Conservation (phyloP, 768 basidiomycete species). For the Boletus pseudo-olivaceus region DNA sequence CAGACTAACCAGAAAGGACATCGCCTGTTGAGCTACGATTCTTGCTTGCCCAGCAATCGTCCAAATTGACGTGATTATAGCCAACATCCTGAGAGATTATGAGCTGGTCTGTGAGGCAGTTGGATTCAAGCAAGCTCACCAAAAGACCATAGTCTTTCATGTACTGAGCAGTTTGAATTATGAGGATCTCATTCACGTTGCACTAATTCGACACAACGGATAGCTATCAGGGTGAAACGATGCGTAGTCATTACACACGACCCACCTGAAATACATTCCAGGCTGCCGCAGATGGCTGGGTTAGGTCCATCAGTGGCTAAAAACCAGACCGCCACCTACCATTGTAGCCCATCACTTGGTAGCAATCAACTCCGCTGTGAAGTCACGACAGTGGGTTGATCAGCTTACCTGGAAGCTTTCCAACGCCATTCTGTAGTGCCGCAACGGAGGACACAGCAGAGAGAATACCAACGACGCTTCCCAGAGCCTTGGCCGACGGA, state of each 20-base stretch:
- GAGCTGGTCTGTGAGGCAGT: neutral
- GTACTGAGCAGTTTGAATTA: conserved; percentile 47
- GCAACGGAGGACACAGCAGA: conserved; percentile 6
- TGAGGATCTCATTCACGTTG: conserved; percentile 50
- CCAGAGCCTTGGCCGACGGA: conserved; percentile 4
- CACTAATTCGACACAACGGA: conserved; percentile 37
- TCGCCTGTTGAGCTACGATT: conserved; percentile 48
- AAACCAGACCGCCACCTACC: conserved; percentile 13
- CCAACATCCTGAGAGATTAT: conserved; percentile 44
- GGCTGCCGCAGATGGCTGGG: conserved; percentile 33
- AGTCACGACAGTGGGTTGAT: neutral
- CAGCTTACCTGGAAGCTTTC: conserved; percentile 30
- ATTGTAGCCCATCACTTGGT: conserved; percentile 32
- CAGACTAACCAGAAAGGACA: conserved; percentile 48
- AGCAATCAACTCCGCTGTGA: conserved; percentile 1
- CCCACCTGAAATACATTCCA: conserved; percentile 65
- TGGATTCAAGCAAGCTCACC: conserved; percentile 27
- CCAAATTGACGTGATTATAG: conserved; percentile 57
- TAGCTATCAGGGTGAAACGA: neutral
- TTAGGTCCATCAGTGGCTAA: conserved; percentile 1
- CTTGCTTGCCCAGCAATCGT: conserved; percentile 63
- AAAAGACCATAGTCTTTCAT: conserved; percentile 52
- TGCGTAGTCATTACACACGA: neutral
- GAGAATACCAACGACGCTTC: conserved; percentile 10
- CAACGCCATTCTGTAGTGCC: conserved; percentile 30